Evolutionary conservation across 257 asterid genomes (phyloP).

Genomic region (Lithospermum erythrorhizon): DNA sequence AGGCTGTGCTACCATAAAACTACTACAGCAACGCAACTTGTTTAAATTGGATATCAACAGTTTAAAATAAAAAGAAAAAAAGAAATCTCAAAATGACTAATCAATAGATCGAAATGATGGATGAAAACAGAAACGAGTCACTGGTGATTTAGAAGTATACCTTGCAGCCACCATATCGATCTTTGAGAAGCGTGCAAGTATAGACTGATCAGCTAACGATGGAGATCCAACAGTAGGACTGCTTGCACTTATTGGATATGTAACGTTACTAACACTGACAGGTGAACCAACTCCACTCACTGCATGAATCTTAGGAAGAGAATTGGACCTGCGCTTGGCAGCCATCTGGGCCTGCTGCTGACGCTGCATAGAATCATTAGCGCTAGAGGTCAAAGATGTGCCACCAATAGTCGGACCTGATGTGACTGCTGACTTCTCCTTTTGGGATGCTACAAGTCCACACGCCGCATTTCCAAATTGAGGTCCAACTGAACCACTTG

Average conservation of each 20-base stretch:
- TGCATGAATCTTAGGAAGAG: slow-evolving; percentile 62
- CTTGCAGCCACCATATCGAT: slow-evolving; percentile 60
- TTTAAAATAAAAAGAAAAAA: too few species aligned
- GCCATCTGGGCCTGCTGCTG: slow-evolving; percentile 70
- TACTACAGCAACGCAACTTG: neutral
- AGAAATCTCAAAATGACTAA: neutral
- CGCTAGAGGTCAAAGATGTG: slow-evolving; percentile 54
- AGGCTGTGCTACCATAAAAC: neutral
- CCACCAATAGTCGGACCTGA: slow-evolving; percentile 53
- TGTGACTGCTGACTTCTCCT: slow-evolving; percentile 69
- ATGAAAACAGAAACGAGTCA: neutral
- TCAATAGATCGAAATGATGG: neutral
- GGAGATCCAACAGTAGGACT: slow-evolving; percentile 77
- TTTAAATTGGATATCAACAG: neutral
- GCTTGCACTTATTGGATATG: slow-evolving; percentile 50
- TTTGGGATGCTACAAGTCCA: slow-evolving; percentile 53
- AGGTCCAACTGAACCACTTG: slow-evolving; percentile 84
- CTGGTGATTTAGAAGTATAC: slow-evolving; percentile 28
- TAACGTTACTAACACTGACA: slow-evolving; percentile 73
- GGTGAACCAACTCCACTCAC: slow-evolving; percentile 90
- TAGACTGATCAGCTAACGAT: slow-evolving; percentile 49
- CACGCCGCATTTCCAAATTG: slow-evolving; percentile 73
- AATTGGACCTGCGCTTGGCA: slow-evolving; percentile 67
- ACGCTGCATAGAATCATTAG: slow-evolving; percentile 70
- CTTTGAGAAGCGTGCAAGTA: slow-evolving; percentile 79